Evolutionary conservation across 768 basidiomycete species (phyloP), one percentile per base, ranked within the genome.

Genomic region (Leccinum variicolor): DNA sequence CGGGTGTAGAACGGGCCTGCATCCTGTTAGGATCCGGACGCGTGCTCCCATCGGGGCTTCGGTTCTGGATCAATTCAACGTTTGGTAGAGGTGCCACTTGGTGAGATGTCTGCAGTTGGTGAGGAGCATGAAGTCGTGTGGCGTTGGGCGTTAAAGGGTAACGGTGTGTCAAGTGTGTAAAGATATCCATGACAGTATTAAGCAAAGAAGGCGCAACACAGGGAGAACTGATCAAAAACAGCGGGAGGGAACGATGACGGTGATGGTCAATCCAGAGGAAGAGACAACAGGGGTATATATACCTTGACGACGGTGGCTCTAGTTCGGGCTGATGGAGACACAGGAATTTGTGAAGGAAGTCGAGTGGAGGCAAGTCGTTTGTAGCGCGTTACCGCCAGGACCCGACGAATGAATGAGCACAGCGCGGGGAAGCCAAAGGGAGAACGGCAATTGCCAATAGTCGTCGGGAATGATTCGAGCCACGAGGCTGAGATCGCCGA

Each of bases 131-230:
- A 28, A 19, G 23, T n/a, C 26, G 51, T n/a, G 53, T 11, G 6
- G 25, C 21, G 19, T 48, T 50, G n/a, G 51, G 3, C 2, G 56
- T 45, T 47, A 53, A 55, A 21, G 63, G 61, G 31, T 69, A 67
- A 4, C 13, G 14, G 28, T 53, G 61, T 41, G 69, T 58, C 59
- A 65, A 39, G 9, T 61, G 56, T 13, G 47, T 7, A 13, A 60
- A 61, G 52, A 21, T 8, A 21, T 69, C 57, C 68, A 68, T 68
- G 2, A 11, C 10, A n/a, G n/a, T 41, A n/a, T n/a, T n/a, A 19
- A 15, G 43, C 25, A n/a, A 4, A 28, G 23, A n/a, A 21, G 26
- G 15, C 21, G 28, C 28, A 33, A 31, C 11, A 21, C 28, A 10
- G 34, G 41, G 31, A 48, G 45, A 46, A 33, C 36, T 53, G 58